phyloP scores from a whole-genome alignment of 2,329 filamentous ascomycete species.

The Rasamsonia emersonii region DNA sequence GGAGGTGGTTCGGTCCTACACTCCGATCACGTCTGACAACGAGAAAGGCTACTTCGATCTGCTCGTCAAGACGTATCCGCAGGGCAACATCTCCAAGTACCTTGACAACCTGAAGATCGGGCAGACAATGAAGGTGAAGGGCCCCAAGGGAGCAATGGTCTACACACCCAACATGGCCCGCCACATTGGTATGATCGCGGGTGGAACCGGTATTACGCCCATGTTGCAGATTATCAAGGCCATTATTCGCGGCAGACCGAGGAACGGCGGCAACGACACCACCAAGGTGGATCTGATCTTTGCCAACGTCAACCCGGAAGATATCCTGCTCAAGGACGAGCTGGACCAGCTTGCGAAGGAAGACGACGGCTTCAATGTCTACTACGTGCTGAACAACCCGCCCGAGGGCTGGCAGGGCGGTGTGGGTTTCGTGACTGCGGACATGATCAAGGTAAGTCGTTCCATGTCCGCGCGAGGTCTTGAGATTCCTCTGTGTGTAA shows the following conservation, averaged over 20 bases:
- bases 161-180: conserved; percentile 96
- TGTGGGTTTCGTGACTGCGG: conserved; percentile 86
- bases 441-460: conserved; percentile 85
- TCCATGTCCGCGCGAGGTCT: too few relatives aligned
- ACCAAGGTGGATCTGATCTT: conserved; percentile 94
- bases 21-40: conserved; percentile 81
- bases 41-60: conserved; percentile 90
- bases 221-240: conserved; percentile 96
- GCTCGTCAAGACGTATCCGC: conserved; percentile 95
- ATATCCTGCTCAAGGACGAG: conserved; percentile 90
- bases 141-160: conserved; percentile 95
- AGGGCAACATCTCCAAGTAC: conserved; percentile 93
- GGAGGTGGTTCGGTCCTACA: conserved; percentile 86
- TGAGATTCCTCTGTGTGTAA: background rate
- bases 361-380: conserved; percentile 73
- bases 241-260: conserved; percentile 66
- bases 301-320: conserved; percentile 86
- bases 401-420: conserved; percentile 86
- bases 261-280: conserved; percentile 60
- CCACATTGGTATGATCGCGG: conserved; percentile 95
- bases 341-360: conserved; percentile 69
- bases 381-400: conserved; percentile 96
- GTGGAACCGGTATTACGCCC: conserved; percentile 93
- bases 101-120: conserved; percentile 76
- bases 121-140: conserved; percentile 79